Percentiles rank a stretch among this genome's conserved stretches.
Evolutionary conservation across 2,329 filamentous ascomycete genomes (phyloP).

Genomic region (Geosmithia flava): DNA sequence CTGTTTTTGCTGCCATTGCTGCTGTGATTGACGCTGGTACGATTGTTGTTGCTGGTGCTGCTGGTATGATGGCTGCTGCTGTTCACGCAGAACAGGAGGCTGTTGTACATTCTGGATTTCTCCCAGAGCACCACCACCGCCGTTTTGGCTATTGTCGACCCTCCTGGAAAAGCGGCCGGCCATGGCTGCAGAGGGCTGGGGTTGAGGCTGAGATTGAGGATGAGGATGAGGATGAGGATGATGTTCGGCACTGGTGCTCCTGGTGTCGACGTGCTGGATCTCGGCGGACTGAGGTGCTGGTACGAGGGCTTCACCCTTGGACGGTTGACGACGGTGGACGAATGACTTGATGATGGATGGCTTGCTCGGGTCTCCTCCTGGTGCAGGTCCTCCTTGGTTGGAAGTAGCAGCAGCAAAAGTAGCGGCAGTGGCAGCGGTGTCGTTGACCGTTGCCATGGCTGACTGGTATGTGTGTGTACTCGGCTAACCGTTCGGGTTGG

Average conservation of each 20-base stretch:
- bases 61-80: background rate
- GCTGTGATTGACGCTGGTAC: background rate
- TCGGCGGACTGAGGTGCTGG: conserved; percentile 8
- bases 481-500: background rate
- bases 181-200: background rate
- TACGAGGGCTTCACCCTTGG: conserved; percentile 23
- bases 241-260: conserved; percentile 8
- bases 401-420: background rate
- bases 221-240: background rate
- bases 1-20: background rate
- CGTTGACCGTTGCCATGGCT: background rate
- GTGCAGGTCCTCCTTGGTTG: conserved; percentile 10
- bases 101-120: conserved; percentile 45
- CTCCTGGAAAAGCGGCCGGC: conserved; percentile 18
- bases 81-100: conserved; percentile 14
- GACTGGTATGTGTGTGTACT: conserved; percentile 1
- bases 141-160: conserved; percentile 9
- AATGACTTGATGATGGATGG: conserved; percentile 37
- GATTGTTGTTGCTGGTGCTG: conserved; percentile 2
- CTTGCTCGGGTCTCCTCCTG: conserved; percentile 24
- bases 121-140: conserved; percentile 30
- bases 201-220: too few species aligned
- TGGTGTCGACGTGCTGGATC: conserved; percentile 9
- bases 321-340: conserved; percentile 35
- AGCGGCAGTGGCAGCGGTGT: background rate